Evolutionary conservation across 306 rosid genomes (phyloP).

Genomic region (Trichosanthes truncata): DNA sequence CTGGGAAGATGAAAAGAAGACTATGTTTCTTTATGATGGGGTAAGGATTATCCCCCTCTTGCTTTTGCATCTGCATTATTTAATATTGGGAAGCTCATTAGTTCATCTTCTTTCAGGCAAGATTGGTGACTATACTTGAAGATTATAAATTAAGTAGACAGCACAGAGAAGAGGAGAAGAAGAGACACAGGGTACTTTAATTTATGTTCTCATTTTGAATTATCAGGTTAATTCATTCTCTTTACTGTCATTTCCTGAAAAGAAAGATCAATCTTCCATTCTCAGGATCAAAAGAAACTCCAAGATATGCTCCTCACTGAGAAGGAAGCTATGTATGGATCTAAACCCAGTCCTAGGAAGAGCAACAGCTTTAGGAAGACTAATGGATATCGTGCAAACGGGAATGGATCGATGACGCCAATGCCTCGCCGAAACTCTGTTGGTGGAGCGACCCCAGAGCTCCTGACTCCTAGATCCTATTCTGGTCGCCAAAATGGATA

Average conservation of each 20-base stretch:
- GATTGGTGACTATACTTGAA: slow-evolving; percentile 72
- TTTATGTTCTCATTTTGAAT: not conserved
- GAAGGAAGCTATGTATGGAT: slow-evolving; percentile 84
- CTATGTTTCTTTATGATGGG: slow-evolving; percentile 77
- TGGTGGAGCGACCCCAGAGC: slow-evolving; percentile 62
- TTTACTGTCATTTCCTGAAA: not conserved
- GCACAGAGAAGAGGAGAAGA: slow-evolving; percentile 83
- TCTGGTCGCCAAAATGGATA: slow-evolving; percentile 90
- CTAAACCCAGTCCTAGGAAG: slow-evolving; percentile 88
- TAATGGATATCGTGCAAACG: slow-evolving; percentile 60
- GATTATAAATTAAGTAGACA: slow-evolving; percentile 81
- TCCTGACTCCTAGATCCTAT: slow-evolving; percentile 77
- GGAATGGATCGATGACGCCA: slow-evolving; percentile 81
- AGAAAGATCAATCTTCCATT: not conserved
- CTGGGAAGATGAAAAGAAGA: slow-evolving; percentile 82
- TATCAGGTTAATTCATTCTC: not conserved
- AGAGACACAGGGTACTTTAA: slow-evolving; percentile 51
- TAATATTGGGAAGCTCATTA: not conserved
- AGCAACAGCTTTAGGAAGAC: slow-evolving; percentile 75
- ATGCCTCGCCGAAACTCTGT: slow-evolving; percentile 82
- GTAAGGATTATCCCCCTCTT: slow-evolving; percentile 32
- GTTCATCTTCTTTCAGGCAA: slow-evolving; percentile 37
- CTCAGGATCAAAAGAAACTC: slow-evolving; percentile 89
- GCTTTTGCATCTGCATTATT: slow-evolving; percentile 1
- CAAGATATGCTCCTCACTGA: slow-evolving; percentile 86